A percentile compares a stretch with the other conserved stretches of the same genome.
phyloP scores from a whole-genome alignment of 495 filamentous ascomycete genomes.

The Aspergillus panamensis region DNA sequence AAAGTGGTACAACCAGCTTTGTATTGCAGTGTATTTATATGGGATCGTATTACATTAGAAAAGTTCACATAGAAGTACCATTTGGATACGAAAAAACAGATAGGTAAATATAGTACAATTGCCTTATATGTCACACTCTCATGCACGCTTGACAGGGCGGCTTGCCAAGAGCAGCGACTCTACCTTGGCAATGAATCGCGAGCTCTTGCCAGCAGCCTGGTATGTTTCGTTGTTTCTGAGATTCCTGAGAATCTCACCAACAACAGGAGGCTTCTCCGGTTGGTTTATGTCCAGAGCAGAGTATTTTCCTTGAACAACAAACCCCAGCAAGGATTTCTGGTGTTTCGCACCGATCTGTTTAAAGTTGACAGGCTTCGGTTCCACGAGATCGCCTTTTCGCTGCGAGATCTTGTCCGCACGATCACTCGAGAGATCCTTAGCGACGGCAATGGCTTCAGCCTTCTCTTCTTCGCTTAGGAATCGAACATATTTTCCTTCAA shows the following conservation, averaged over 20 bases:
- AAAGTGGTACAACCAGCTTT: not conserved
- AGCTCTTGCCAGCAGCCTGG: conserved; percentile 37
- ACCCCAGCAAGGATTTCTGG: conserved; percentile 60
- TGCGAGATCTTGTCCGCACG: conserved; percentile 44
- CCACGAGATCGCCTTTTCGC: conserved; percentile 38
- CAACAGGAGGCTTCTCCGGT: conserved; percentile 25
- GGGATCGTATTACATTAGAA: not conserved
- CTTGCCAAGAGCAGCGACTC: conserved; percentile 37
- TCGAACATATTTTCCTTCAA: conserved; percentile 39
- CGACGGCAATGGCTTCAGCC: conserved; percentile 33
- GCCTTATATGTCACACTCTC: conserved; percentile 5
- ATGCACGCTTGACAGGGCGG: conserved; percentile 33
- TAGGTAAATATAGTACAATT: conserved; percentile 30
- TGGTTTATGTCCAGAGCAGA: conserved; percentile 19
- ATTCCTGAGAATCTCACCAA: conserved; percentile 37
- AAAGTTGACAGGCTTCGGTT: conserved; percentile 35
- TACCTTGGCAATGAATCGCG: conserved; percentile 42
- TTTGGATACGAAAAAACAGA: conserved; percentile 13
- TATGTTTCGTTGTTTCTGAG: conserved; percentile 47
- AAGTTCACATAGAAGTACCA: not conserved
- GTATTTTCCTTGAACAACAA: conserved; percentile 61
- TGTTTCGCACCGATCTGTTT: conserved; percentile 53
- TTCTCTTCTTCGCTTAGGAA: conserved; percentile 42
- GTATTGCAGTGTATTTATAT: not conserved
- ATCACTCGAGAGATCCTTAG: conserved; percentile 34